Evolutionary conservation across 2,329 filamentous ascomycete species (phyloP), one percentile per base, ranked within the genome.

Genomic region (Thielaviopsis populi): DNA sequence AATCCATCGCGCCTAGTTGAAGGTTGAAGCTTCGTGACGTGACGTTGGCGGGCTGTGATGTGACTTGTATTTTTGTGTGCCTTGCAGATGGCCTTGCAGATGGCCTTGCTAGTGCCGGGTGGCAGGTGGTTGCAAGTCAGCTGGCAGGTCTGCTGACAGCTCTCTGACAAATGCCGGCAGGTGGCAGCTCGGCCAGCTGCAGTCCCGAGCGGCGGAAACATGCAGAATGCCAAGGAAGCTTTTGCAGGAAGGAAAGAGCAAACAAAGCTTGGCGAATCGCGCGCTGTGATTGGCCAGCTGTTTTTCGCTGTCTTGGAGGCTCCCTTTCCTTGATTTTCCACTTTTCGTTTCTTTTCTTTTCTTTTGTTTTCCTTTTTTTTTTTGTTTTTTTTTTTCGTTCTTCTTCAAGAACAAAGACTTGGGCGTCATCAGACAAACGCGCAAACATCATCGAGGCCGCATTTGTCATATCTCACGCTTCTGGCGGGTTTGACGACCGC

Each of bases 211-310:
- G 15, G 13, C 27, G 24, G 59, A 61, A 61, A 17, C 24, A 10
- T 37, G 27, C 27, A 19, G 59, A 61, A 61, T 22, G 42, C 22
- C 43, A 40, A 61, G 42, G 59, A 61, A 61, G 43, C 42, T 41
- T 15, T 19, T 41, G 13, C 19, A 10, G 19, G 6, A 54, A 30
- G 48, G 22, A 17, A 11, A 22, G n/a, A 54, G 13, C 19, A 54
- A 33, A n/a, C 10, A 37, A 37, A 37, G 33, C 33, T 10, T 37
- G 33, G 33, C 3, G 33, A 4, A 10, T 37, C 8, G 7, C 33
- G 33, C 3, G 33, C 33, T 37, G 8, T 37, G 33, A 37, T 37
- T 37, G 33, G 33, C 33, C 33, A 1, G 33, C 10, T 37, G 4
- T 10, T 37, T 37, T 37, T 37, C 8, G 33, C 7, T 10, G 33